Conservation (phyloP, 192 early-diverging fungal species). For the Coemansia asiatica region DNA sequence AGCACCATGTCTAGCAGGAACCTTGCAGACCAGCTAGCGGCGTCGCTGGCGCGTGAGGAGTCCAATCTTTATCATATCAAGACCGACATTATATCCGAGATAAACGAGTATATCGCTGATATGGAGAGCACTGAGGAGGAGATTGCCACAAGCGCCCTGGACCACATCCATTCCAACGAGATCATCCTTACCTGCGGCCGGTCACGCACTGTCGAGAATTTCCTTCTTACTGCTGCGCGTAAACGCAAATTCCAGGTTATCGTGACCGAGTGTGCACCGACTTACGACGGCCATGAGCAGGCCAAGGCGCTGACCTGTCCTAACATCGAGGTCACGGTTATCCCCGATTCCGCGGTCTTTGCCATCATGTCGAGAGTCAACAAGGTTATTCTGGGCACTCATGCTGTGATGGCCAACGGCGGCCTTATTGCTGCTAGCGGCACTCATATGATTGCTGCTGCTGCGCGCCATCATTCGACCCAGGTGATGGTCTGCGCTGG, state of each 20-base stretch:
- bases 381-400: constrained; percentile 92
- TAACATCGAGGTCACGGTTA: constrained; percentile 89
- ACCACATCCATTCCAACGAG: constrained; percentile 95
- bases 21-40: constrained; percentile 61
- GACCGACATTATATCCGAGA: constrained; percentile 72
- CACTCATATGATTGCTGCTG: constrained; percentile 78
- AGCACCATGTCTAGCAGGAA: constrained; percentile 32
- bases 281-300: constrained; percentile 85
- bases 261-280: constrained; percentile 88
- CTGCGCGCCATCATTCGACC: constrained; percentile 89
- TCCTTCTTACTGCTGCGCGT: constrained; percentile 81
- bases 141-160: constrained; percentile 81
- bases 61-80: constrained; percentile 60
- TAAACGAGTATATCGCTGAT: constrained; percentile 88
- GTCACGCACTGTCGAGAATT: constrained; percentile 82
- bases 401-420: constrained; percentile 92
- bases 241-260: constrained; percentile 93
- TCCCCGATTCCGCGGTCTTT: constrained; percentile 91
- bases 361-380: constrained; percentile 97
- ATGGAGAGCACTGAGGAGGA: constrained; percentile 73
- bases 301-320: constrained; percentile 68
- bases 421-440: constrained; percentile 83
- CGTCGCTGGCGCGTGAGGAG: constrained; percentile 33
- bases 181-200: constrained; percentile 91
- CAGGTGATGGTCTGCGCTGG: constrained; percentile 92